These are phyloP conservation scores for Sinapis alba DNA, from an alignment of 441 rosid species.

Conservation along the genomic window DNA sequence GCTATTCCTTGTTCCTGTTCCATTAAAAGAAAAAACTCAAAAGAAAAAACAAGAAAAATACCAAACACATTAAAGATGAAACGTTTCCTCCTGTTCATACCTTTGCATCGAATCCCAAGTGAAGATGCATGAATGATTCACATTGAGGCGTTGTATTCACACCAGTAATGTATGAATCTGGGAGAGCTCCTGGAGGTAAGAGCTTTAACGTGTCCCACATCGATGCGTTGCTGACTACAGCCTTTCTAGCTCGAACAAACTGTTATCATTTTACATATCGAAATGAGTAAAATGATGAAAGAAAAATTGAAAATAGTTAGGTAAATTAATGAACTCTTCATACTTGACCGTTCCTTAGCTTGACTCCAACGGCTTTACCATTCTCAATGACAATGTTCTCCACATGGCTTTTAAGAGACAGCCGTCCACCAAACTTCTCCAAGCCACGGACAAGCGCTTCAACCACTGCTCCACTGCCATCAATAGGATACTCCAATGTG, in stretches of 20 bases:
- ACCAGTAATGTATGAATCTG: constrained; percentile 57
- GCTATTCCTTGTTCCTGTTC: constrained; percentile 49
- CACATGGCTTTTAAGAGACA: constrained; percentile 78
- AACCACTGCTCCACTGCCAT: constrained; percentile 84
- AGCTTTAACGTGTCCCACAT: constrained; percentile 90
- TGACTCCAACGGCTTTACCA: constrained; percentile 77
- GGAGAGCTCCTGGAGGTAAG: constrained; percentile 69
- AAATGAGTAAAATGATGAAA: neutral
- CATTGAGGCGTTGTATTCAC: constrained; percentile 69
- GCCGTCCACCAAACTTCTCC: constrained; percentile 79
- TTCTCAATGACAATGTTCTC: constrained; percentile 76
- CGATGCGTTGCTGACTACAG: constrained; percentile 91
- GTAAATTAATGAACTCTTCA: constrained; percentile 28
- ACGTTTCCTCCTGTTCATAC: constrained; percentile 36
- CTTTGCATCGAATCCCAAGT: constrained; percentile 84
- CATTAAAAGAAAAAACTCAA: neutral
- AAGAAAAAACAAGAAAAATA: neutral
- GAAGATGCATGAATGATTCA: constrained; percentile 98
- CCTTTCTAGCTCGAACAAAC: constrained; percentile 83
- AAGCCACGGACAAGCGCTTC: constrained; percentile 86
- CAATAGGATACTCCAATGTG: constrained; percentile 79
- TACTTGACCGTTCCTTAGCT: constrained; percentile 87
- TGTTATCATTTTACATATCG: constrained; percentile 35
- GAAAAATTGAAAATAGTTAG: neutral
- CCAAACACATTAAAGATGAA: neutral